phyloP scores from a whole-genome alignment of 129 eudicot species.

The Oenanthe sinensis region DNA sequence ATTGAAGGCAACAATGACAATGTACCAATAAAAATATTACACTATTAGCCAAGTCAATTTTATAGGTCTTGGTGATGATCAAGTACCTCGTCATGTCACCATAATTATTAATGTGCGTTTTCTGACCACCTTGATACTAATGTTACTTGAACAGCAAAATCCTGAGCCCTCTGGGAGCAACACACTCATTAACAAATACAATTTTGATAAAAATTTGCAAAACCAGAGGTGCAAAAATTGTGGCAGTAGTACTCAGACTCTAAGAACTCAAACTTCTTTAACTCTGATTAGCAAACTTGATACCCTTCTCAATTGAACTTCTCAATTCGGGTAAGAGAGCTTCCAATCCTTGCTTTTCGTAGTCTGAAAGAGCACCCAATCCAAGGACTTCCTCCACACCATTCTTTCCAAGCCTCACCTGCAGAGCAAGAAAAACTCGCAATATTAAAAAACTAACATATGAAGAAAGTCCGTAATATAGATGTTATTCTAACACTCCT shows the following conservation, averaged over 20 bases:
- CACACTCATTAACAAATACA: conserved; percentile 5
- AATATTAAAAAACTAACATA: neutral
- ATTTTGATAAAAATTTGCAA: conserved; percentile 21
- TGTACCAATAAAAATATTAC: neutral
- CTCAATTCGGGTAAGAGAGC: conserved; percentile 63
- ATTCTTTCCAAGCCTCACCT: conserved; percentile 98
- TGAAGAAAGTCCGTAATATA: neutral
- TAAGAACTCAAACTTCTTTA: conserved; percentile 1
- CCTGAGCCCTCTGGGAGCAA: conserved; percentile 7
- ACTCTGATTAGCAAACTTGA: conserved; percentile 52
- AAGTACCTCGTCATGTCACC: neutral
- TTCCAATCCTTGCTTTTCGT: conserved; percentile 64
- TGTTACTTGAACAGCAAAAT: conserved; percentile 9
- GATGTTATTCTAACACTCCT: neutral
- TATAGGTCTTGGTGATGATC: neutral
- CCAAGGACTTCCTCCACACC: conserved; percentile 68
- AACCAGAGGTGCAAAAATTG: conserved; percentile 22
- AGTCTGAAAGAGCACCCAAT: conserved; percentile 64
- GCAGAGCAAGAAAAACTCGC: conserved; percentile 2
- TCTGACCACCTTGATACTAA: neutral
- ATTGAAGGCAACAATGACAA: neutral
- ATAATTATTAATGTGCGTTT: conserved; percentile 7
- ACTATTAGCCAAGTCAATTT: neutral
- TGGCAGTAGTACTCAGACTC: neutral
- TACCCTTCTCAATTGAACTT: conserved; percentile 86